Evolutionary conservation across 306 rosid genomes (phyloP).

Genomic region (Citrullus amarus): DNA sequence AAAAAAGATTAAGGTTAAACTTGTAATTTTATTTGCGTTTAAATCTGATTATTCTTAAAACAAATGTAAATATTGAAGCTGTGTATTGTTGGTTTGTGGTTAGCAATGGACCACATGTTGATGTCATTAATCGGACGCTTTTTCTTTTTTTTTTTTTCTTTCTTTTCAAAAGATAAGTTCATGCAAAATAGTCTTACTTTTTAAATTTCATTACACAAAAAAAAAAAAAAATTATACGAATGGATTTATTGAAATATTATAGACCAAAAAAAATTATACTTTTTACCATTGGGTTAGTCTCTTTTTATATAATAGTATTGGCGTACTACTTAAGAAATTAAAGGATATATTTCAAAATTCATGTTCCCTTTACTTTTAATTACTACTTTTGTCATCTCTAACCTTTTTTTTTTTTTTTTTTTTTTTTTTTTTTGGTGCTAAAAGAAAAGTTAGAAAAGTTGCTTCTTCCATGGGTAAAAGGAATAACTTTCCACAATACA

Average conservation of each 20-base stretch:
- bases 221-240: neutral
- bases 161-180: neutral
- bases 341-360: neutral
- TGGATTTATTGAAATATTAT: neutral
- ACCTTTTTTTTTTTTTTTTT: neutral
- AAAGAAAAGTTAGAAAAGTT: neutral
- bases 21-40: neutral
- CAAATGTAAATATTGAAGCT: neutral
- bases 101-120: neutral
- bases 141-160: neutral
- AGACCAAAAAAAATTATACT: neutral
- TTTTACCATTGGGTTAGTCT: neutral
- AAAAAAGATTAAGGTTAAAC: neutral
- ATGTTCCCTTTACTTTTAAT: neutral
- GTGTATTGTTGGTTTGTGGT: neutral
- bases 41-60: too few species aligned
- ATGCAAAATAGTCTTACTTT: neutral
- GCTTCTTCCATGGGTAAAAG: neutral
- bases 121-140: neutral
- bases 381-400: neutral
- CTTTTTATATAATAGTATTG: neutral
- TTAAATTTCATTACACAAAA: neutral
- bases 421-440: too few species aligned
- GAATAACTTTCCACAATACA: neutral
- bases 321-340: neutral